A percentile compares a stretch with the other conserved stretches of the same genome.
phyloP scores from a whole-genome alignment of 768 basidiomycete genomes.

The Udeniomyces megalosporus region DNA sequence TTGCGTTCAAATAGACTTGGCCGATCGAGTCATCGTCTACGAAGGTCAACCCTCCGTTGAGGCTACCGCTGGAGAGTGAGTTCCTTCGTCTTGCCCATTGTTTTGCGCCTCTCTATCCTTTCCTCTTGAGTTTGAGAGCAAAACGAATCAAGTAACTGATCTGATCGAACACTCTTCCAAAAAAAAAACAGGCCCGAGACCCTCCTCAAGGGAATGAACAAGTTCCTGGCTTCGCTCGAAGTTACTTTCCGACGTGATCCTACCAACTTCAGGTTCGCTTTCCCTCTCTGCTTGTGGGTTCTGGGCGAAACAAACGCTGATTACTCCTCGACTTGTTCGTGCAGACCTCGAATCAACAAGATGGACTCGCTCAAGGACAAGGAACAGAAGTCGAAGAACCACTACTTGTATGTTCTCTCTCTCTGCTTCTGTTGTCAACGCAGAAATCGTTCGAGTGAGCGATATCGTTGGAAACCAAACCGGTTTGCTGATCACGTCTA shows the following conservation, averaged over 20 bases:
- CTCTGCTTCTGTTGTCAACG: too few relatives aligned
- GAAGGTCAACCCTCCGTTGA: constrained; percentile 54
- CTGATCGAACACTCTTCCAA: neutral
- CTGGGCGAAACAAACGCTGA: neutral
- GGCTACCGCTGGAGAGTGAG: constrained; percentile 81
- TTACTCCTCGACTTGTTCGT: neutral
- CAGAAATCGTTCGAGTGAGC: too few relatives aligned
- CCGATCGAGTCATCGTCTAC: constrained; percentile 65
- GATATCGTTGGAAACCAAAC: neutral
- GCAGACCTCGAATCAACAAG: constrained; percentile 35
- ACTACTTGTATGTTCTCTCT: constrained; percentile 4
- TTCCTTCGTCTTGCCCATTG: constrained; percentile 18
- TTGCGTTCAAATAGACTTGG: constrained; percentile 40
- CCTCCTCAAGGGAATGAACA: constrained; percentile 91
- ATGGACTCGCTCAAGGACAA: constrained; percentile 33
- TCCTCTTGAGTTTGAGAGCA: neutral
- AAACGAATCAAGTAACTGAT: neutral
- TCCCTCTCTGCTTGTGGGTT: neutral
- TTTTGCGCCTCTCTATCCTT: too few relatives aligned
- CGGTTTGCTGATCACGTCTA: neutral
- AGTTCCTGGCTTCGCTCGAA: constrained; percentile 84
- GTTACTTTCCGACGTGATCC: constrained; percentile 98
- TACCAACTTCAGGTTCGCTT: constrained; percentile 43
- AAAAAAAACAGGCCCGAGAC: constrained; percentile 58
- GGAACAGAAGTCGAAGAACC: constrained; percentile 29